These are phyloP conservation scores for Saksenaea oblongispora DNA, from an alignment of 371 early-diverging fungal genomes.

Conservation along the genomic window DNA sequence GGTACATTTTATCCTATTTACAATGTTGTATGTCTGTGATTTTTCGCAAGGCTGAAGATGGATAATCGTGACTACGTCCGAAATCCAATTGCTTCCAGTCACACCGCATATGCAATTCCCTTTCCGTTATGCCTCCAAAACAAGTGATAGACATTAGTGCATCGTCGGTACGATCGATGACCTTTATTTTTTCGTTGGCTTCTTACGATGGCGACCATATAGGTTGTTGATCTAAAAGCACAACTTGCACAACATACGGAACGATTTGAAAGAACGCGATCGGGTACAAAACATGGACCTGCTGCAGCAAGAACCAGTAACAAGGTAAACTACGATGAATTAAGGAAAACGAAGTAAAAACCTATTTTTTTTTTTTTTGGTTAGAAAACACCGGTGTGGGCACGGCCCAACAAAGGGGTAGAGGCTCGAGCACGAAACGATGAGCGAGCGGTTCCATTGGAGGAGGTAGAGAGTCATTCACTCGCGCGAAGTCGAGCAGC, in stretches of 20 bases:
- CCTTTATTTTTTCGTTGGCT: not conserved
- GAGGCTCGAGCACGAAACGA: constrained; percentile 36
- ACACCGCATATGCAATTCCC: no score
- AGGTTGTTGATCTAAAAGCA: constrained; percentile 43
- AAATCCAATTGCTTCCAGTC: not conserved
- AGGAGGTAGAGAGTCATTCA: constrained; percentile 33
- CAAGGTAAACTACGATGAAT: constrained; percentile 13
- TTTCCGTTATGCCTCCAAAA: not conserved
- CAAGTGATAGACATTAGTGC: constrained; percentile 30
- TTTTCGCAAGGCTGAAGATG: no score
- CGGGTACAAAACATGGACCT: constrained; percentile 32
- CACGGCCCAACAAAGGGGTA: constrained; percentile 63
- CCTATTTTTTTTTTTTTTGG: not conserved
- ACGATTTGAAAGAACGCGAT: constrained; percentile 34
- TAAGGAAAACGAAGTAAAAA: not conserved
- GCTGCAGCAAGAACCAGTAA: constrained; percentile 25
- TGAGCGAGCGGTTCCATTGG: constrained; percentile 18
- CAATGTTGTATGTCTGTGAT: no score
- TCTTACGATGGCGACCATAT: not conserved
- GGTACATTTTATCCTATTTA: no score
- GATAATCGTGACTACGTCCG: no score
- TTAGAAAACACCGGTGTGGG: constrained; percentile 61
- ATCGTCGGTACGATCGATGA: constrained; percentile 21
- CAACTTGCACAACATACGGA: constrained; percentile 41
- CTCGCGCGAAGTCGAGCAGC: constrained; percentile 55